A percentile compares a stretch with the other conserved stretches of the same genome.
phyloP scores from a whole-genome alignment of 2,329 filamentous ascomycete species.

The Fusarium goolgardi region DNA sequence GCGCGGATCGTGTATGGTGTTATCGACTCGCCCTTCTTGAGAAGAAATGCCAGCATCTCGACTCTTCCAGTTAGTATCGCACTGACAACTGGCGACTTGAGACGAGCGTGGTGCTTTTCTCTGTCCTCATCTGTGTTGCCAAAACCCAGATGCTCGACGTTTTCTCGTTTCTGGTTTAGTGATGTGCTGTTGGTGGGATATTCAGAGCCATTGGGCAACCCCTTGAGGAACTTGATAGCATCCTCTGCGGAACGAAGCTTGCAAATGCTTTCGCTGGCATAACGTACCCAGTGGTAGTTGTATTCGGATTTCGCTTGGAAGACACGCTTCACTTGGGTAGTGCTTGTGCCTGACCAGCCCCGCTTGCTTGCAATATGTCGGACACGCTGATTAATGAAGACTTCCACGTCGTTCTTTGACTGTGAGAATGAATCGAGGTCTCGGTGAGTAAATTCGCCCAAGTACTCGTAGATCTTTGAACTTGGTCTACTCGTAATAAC shows the following conservation, averaged over 20 bases:
- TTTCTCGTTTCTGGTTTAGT: constrained; percentile 10
- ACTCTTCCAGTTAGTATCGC: constrained; percentile 28
- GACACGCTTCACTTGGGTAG: constrained; percentile 25
- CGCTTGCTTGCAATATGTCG: constrained; percentile 27
- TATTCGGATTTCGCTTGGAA: constrained; percentile 40
- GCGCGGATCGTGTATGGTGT: constrained; percentile 26
- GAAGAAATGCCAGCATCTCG: constrained; percentile 31
- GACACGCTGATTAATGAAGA: constrained; percentile 37
- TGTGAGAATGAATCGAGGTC: constrained; percentile 40
- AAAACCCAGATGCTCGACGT: constrained; percentile 16
- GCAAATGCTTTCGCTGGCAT: constrained; percentile 40
- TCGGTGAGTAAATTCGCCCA: constrained; percentile 35
- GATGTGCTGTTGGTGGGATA: constrained; percentile 1
- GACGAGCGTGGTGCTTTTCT: constrained; percentile 29
- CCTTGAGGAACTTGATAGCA: constrained; percentile 31
- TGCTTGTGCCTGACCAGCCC: constrained; percentile 31
- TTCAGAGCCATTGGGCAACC: constrained; percentile 38
- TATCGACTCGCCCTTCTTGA: constrained; percentile 21
- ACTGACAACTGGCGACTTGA: constrained; percentile 26
- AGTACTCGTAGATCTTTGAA: constrained; percentile 22
- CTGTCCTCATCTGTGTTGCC: constrained; percentile 29
- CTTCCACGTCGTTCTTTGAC: constrained; percentile 31
- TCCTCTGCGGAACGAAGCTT: constrained; percentile 37
- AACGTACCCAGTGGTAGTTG: constrained; percentile 44
- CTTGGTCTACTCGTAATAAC: constrained; percentile 19